Base-by-base conservation (phyloP, 140 eudicot species). In the Stevia rebaudiana region DNA sequence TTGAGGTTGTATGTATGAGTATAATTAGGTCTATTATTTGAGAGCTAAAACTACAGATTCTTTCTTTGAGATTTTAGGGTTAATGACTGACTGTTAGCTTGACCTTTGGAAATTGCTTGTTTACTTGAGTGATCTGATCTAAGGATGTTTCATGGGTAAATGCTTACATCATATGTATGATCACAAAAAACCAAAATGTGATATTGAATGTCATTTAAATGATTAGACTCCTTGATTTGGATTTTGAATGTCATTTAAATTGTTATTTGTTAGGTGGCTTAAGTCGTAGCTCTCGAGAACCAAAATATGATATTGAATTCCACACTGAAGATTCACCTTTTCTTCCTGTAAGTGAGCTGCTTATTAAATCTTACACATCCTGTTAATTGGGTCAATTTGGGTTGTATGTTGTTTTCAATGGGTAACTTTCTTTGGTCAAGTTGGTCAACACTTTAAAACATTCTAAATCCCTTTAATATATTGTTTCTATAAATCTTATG, bases 261-360 rank as follows among this genome's bases (percentile, higher is more conserved):
- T 39, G 63, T 62, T 67, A 66, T 61, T 30, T 30, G 18, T 52
- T 76, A 88, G 98, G 90, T 70, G 83, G 85, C 48, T 80, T 83
- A 52, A 72, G 87, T 71, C 87, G 84, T 43, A 83, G 89, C 76
- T 88, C 95, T 36, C 85, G 80, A 5, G 98, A 92, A 68, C 98
- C 98, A 24, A 88, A 92, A 55, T 92, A 81, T 62, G 84, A 72
- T 65, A 88, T 92, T 73, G 95, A 92, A 41, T 88, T 87, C 70
- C 96, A 88, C 73, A 50, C 89, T 40, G 87, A 83, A 77, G 95
- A 85, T 63, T 77, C 89, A 12, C 96, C 95, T 55, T 91, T 74
- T 74, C 69, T 65, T 63, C 96, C 96, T 33, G 98, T 91, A 81
- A 80, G 98, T 73, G 13, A 46, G 28, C 46, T 42, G 30, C 52